phyloP scores from a whole-genome alignment of 345 rosid genomes.

The Nasturtium officinale region DNA sequence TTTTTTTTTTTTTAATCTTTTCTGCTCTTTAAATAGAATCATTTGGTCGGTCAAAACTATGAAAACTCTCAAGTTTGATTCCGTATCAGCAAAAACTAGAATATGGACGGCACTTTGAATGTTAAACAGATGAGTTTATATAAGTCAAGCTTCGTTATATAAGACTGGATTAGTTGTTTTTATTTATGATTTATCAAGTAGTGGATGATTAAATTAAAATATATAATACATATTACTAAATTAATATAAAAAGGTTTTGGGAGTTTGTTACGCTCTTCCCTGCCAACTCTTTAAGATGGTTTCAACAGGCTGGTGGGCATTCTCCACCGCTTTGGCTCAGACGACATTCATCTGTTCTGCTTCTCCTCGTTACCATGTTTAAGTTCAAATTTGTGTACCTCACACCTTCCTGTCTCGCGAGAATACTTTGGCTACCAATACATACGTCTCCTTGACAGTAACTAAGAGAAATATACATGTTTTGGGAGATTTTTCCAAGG shows the following conservation, averaged over 20 bases:
- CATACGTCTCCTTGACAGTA: no score
- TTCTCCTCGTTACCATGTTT: background rate
- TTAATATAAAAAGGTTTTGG: background rate
- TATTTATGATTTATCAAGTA: background rate
- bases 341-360: background rate
- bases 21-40: background rate
- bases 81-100: slow-evolving; percentile 5
- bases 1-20: background rate
- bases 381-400: no score
- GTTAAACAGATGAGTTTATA: background rate
- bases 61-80: background rate
- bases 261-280: background rate
- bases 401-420: no score
- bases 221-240: background rate
- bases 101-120: background rate
- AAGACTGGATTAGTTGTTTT: background rate
- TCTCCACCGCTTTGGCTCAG: background rate
- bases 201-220: background rate
- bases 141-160: background rate
- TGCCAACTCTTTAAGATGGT: background rate
- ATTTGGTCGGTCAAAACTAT: slow-evolving; percentile 12
- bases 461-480: no score
- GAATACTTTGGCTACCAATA: no score
- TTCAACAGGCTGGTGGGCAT: background rate
- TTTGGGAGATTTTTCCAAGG: no score